Evolutionary conservation across 352 stramenopile genomes (phyloP).

Genomic region (Aphanomyces stellatus): DNA sequence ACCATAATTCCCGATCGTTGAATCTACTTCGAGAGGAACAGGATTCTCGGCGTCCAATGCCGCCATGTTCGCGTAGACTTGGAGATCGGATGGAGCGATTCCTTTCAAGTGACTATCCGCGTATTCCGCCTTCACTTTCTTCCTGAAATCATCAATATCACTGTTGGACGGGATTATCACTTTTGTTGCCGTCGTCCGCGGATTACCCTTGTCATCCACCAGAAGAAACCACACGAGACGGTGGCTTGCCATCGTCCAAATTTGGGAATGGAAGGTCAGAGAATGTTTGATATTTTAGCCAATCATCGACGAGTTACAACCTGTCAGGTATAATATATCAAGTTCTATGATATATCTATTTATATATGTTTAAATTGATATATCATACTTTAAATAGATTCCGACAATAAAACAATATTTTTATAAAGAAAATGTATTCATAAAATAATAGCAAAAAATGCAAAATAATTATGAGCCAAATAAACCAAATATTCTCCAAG

Average conservation of each 20-base stretch:
- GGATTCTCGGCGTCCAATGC: neutral
- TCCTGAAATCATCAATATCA: neutral
- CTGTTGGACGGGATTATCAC: neutral
- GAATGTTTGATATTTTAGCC: neutral
- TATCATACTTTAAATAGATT: neutral
- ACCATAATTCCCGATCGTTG: neutral
- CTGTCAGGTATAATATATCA: neutral
- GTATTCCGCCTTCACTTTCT: neutral
- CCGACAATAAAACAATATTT: neutral
- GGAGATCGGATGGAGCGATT: neutral
- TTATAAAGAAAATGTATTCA: neutral
- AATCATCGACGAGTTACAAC: neutral
- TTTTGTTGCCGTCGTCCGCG: neutral
- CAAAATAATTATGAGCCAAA: neutral
- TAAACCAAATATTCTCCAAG: neutral
- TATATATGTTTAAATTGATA: too few relatives aligned
- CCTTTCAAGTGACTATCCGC: neutral
- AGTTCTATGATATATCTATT: neutral
- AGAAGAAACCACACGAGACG: neutral
- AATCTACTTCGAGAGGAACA: neutral
- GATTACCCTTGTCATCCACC: neutral
- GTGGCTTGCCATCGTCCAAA: neutral
- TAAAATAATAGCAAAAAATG: neutral
- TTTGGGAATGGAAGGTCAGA: neutral
- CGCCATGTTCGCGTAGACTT: neutral